These are phyloP conservation scores for Aureobasidium mangrovei DNA, from an alignment of 2,329 filamentous ascomycete genomes.

Conservation along the genomic window DNA sequence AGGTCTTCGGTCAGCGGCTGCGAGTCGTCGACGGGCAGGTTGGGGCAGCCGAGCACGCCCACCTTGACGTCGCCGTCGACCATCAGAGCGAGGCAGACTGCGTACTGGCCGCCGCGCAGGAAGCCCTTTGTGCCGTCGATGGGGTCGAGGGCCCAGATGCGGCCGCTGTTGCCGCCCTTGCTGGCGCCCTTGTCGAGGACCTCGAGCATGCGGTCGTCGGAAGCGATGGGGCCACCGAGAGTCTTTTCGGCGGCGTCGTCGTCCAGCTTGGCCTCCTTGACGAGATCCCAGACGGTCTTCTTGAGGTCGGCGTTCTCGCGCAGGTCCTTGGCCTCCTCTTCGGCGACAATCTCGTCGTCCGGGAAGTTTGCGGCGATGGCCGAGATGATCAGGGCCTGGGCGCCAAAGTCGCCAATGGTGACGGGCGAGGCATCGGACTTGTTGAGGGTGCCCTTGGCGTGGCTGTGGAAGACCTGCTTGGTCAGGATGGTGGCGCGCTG, in stretches of 20 bases:
- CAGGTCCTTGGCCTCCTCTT: conserved; percentile 82
- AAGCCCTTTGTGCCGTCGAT: conserved; percentile 99
- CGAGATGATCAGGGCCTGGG: conserved; percentile 89
- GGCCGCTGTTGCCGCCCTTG: conserved; percentile 60
- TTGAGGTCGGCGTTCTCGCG: conserved; percentile 61
- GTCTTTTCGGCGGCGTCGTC: conserved; percentile 56
- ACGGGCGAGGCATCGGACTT: conserved; percentile 96
- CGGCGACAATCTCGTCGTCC: conserved; percentile 80
- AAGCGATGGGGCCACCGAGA: conserved; percentile 60
- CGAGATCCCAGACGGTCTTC: conserved; percentile 75
- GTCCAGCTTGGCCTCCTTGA: conserved; percentile 60
- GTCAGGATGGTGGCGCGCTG: conserved; percentile 72
- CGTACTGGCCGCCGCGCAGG: conserved; percentile 90
- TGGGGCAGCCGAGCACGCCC: conserved; percentile 90
- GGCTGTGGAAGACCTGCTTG: conserved; percentile 72
- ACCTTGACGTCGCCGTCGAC: conserved; percentile 91
- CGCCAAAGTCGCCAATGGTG: conserved; percentile 95
- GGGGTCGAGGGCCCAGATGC: conserved; percentile 94
- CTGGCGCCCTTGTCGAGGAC: conserved; percentile 54
- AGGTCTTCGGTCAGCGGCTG: conserved; percentile 62
- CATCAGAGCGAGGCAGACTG: conserved; percentile 84
- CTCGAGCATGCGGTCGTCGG: conserved; percentile 54
- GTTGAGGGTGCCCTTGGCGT: conserved; percentile 85
- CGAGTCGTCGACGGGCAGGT: conserved; percentile 79
- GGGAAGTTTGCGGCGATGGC: conserved; percentile 88